Conservation (phyloP, 768 basidiomycete species). For the Hygrocybe coccinea region DNA sequence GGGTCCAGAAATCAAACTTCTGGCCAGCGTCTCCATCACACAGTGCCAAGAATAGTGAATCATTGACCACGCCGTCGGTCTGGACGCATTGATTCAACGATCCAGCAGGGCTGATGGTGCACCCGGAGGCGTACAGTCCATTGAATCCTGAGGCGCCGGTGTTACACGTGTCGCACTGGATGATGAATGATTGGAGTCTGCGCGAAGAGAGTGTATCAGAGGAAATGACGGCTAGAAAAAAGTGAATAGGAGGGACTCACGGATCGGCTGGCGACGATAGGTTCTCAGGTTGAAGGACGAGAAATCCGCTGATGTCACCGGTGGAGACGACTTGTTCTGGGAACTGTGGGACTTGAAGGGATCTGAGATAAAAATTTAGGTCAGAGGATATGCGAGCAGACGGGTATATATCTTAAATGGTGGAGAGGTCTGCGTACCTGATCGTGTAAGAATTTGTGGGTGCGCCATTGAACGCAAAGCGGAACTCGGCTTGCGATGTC, state of each 20-base stretch:
- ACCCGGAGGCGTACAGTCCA: background rate
- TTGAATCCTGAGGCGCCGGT: background rate
- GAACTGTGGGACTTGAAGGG: background rate
- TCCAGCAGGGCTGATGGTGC: slow-evolving; percentile 1
- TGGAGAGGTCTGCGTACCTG: background rate
- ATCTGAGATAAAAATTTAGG: background rate
- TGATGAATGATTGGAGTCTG: background rate
- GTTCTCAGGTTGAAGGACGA: background rate
- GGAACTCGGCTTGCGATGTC: background rate
- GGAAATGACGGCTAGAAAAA: background rate
- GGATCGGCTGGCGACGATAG: background rate
- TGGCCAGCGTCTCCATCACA: background rate
- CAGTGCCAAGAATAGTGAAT: background rate
- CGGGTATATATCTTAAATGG: background rate
- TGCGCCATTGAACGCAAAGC: background rate
- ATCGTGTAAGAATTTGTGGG: background rate
- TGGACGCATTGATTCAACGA: background rate
- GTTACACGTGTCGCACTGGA: background rate
- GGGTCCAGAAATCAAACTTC: background rate
- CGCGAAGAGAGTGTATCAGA: background rate
- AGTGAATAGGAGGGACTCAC: background rate
- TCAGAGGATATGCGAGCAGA: background rate
- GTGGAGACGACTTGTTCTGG: background rate
- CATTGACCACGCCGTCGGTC: background rate
- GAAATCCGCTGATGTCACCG: background rate